Conservation (phyloP, 345 rosid species). For the Reutealis trisperma region DNA sequence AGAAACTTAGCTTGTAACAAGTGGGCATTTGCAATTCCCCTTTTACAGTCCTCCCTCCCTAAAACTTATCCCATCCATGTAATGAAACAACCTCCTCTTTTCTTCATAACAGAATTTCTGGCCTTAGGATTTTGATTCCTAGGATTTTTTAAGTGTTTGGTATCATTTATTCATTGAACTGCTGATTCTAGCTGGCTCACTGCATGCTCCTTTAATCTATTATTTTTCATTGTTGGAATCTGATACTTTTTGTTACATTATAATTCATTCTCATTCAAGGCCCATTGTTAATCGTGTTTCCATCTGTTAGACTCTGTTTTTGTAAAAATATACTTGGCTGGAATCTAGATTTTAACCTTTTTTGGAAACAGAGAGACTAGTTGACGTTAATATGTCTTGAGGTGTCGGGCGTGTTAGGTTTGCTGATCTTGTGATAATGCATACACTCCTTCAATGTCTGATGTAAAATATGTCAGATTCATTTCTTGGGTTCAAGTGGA, state of each 20-base stretch:
- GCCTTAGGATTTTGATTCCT: not conserved
- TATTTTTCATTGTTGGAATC: not conserved
- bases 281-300: not conserved
- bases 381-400: not conserved
- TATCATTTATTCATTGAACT: not conserved
- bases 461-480: not conserved
- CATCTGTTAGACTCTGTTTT: not conserved
- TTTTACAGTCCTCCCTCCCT: too few relatives aligned
- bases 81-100: not conserved
- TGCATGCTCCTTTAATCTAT: not conserved
- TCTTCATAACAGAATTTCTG: not conserved
- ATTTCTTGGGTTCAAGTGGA: not conserved
- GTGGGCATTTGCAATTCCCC: too few relatives aligned
- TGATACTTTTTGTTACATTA: not conserved
- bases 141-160: not conserved
- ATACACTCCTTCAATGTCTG: not conserved
- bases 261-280: not conserved
- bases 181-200: not conserved
- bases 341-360: not conserved
- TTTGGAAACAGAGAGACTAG: not conserved
- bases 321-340: not conserved
- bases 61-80: too few relatives aligned
- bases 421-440: not conserved
- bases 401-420: not conserved
- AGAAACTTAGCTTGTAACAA: not conserved